Base-by-base conservation (phyloP, 768 basidiomycete species). In the Cyclocybe cylindracea region DNA sequence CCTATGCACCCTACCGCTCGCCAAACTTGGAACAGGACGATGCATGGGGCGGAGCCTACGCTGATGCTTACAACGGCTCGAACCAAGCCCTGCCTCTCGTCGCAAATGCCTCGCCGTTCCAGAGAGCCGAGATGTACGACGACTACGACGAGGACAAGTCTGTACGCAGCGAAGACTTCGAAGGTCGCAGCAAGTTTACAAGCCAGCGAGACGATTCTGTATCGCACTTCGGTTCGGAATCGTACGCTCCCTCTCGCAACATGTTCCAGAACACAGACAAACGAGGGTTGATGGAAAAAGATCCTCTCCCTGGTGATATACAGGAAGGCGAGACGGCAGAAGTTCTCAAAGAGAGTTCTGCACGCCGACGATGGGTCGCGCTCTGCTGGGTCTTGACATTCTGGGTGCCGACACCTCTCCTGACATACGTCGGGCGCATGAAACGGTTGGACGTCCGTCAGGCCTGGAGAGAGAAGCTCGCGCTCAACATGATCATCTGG, bases 401-500 rank as follows among this genome's bases (percentile, higher is more conserved):
- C 76, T 98, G 93, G 92, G 70, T 94, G 5, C 97, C 96, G 0
- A 84, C 79, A 10, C 78, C 78, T 2, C 68, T 86, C 45, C 72
- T 99, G 39, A 76, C 69, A 8, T 85, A 80, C 65, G 55, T 91
- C 48, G 94, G 96, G 1, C 79, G 91, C 29, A 97, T 98, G 94
- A 97, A 98, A 73, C 87, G 96, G 6, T 68, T 87, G 56, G 97
- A 99, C 61, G 79, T 99, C 18, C 84, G 89, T 19, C 94, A 98
- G 68, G 97, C 97, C 1, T 99, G 97, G 97, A 77, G 96, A 52
- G 97, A 98, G 71, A 98, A 99, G 70, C 77, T 98, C 1, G 91
- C 93, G 3, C 81, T 98, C 63, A 98, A 98, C 69, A 70, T 99
- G 52, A 75, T 99, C 70, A 98, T 99, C 61, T 98, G 95, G 96